Evolutionary conservation across 2,329 filamentous ascomycete species (phyloP), one percentile per base, ranked within the genome.

Genomic region (Alternaria arbusti): DNA sequence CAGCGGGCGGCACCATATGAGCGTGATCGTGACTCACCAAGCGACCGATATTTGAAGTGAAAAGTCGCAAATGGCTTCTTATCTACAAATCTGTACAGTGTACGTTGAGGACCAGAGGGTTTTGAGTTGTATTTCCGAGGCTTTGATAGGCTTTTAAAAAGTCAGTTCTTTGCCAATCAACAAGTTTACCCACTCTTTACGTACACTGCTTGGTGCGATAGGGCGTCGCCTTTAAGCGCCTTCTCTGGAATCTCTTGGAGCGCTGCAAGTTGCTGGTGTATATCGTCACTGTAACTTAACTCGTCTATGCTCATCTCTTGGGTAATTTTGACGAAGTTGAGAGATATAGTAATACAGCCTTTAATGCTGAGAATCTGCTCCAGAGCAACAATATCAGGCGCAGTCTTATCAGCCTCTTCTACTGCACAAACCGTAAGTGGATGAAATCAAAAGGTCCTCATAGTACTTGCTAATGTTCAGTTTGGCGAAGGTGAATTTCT

Each of bases 41-140:
- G 58, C 17, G 58, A 67, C 12, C 55, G 54, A 52, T 67, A 67
- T 30, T 65, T 67, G 52, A 65, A 67, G 20, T 47, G 15, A 6
- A 65, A 47, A 10, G 17, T 63, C 10, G 54, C 59, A 17, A 65
- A 65, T 30, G 65, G 59, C 10, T 26, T 8, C 7, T n/a, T 13
- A 5, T 47, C 49, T 28, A 56, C 23, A 23, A 23, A n/a, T n/a
- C n/a, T n/a, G n/a, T n/a, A n/a, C n/a, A n/a, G n/a, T n/a, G n/a
- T n/a, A n/a, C n/a, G n/a, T n/a, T n/a, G n/a, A n/a, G n/a, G n/a
- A n/a, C 23, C 23, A 23, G 23, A 23, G 23, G 3, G 5, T 23
- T 23, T 23, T 23, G 23, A 23, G 4, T 23, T 3, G 6, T n/a
- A 36, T 25, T 17, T 54, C 7, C 17, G 46, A 15, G 61, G 54